Percentiles rank a stretch among this genome's conserved stretches.
Conservation (phyloP, 352 stramenopile species). For the Plasmopara halstedii region DNA sequence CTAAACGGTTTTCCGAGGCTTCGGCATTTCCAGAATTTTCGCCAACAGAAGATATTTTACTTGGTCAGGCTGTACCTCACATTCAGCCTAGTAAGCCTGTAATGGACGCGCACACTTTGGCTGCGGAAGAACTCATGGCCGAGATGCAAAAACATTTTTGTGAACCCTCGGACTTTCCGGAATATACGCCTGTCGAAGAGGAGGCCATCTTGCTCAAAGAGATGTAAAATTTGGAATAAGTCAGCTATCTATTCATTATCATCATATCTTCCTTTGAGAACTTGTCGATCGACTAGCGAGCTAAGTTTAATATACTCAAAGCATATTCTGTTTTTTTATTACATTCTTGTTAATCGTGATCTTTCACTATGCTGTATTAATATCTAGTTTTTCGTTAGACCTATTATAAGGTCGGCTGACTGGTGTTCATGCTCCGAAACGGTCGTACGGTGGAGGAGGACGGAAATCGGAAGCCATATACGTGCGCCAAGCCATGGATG, state of each 20-base stretch:
- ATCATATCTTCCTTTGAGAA: too few relatives aligned
- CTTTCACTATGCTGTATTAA: too few relatives aligned
- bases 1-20: slow-evolving; percentile 46
- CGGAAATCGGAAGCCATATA: background rate
- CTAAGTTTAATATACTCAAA: too few relatives aligned
- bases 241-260: background rate
- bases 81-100: slow-evolving; percentile 2
- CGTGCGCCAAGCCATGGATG: slow-evolving; percentile 58
- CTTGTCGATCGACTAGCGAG: too few relatives aligned
- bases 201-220: slow-evolving; percentile 39
- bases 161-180: slow-evolving; percentile 57
- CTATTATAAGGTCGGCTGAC: slow-evolving; percentile 6
- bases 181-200: slow-evolving; percentile 37
- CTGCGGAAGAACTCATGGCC: slow-evolving; percentile 30
- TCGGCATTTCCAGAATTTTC: slow-evolving; percentile 64
- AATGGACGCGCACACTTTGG: slow-evolving; percentile 21
- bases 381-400: too few relatives aligned
- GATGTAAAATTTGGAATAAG: background rate
- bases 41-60: slow-evolving; percentile 41
- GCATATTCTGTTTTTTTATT: too few relatives aligned
- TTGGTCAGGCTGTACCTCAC: slow-evolving; percentile 22
- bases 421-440: slow-evolving; percentile 7
- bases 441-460: slow-evolving; percentile 5
- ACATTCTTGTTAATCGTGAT: too few relatives aligned
- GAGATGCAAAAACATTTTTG: slow-evolving; percentile 42